phyloP scores from a whole-genome alignment of 148 eudicot genomes.

The Vaccinium vitisidaea region DNA sequence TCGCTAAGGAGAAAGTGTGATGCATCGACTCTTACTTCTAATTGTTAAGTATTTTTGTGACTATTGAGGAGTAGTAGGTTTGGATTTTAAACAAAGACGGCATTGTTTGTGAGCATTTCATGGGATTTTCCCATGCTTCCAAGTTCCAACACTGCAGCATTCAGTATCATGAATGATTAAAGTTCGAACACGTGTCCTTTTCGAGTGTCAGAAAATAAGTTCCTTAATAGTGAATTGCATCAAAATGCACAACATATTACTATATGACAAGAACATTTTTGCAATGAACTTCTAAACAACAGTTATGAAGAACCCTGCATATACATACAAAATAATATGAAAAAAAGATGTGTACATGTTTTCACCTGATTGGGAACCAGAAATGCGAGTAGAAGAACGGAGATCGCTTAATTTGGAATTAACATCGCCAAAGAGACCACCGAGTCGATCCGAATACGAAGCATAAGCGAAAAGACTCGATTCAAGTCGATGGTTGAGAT shows the following conservation, averaged over 20 bases:
- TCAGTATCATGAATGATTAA: background rate
- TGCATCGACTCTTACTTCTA: background rate
- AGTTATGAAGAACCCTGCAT: no score
- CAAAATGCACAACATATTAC: no score
- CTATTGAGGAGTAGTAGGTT: background rate
- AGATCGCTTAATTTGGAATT: constrained; percentile 33
- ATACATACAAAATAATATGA: background rate
- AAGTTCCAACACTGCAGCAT: background rate
- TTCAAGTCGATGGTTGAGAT: constrained; percentile 47
- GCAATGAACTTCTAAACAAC: no score
- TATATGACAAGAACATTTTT: no score
- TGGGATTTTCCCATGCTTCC: background rate
- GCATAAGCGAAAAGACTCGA: constrained; percentile 41
- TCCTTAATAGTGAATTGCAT: no score
- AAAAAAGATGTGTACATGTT: background rate
- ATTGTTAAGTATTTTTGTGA: background rate
- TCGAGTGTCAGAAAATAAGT: background rate
- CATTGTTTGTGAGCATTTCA: background rate
- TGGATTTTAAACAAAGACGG: background rate
- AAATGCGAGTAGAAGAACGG: constrained; percentile 25
- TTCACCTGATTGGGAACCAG: constrained; percentile 30
- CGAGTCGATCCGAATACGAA: constrained; percentile 45
- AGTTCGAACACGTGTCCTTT: background rate
- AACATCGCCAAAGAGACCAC: constrained; percentile 39
- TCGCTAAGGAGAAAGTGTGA: background rate